phyloP scores from a whole-genome alignment of 2,329 filamentous ascomycete species.

The Sporothrix variecibatus region DNA sequence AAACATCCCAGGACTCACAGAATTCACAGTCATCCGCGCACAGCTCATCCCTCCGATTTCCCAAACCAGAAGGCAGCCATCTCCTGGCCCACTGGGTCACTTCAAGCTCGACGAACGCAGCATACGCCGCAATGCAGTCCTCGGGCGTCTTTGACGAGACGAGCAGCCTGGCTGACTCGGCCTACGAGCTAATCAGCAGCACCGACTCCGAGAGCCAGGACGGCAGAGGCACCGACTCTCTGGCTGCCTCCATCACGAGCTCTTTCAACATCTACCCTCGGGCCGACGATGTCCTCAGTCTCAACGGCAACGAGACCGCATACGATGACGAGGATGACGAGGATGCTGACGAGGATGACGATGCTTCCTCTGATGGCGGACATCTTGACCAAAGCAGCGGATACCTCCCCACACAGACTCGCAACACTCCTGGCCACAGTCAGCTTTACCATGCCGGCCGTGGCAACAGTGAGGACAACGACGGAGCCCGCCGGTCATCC shows the following conservation, averaged over 20 bases:
- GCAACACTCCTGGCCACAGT: conserved; percentile 26
- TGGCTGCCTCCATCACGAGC: conserved; percentile 42
- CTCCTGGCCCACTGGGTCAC: conserved; percentile 62
- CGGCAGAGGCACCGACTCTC: conserved; percentile 49
- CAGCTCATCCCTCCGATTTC: conserved; percentile 57
- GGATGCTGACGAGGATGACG: conserved; percentile 49
- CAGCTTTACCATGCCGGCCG: conserved; percentile 39
- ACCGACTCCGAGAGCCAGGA: conserved; percentile 58
- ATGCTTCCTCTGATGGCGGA: conserved; percentile 34
- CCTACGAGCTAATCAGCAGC: conserved; percentile 58
- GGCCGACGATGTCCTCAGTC: conserved; percentile 38
- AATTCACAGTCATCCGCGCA: conserved; percentile 36
- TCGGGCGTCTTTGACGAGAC: conserved; percentile 45
- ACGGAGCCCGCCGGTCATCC: conserved; percentile 37
- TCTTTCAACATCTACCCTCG: conserved; percentile 33
- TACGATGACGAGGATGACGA: conserved; percentile 46
- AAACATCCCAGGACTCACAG: not conserved
- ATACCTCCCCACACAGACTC: not conserved
- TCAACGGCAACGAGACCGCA: conserved; percentile 42
- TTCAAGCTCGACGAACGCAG: conserved; percentile 53
- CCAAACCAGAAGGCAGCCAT: conserved; percentile 56
- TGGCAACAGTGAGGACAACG: conserved; percentile 44
- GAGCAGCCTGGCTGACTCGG: conserved; percentile 56
- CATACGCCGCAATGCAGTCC: conserved; percentile 45
- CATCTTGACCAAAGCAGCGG: conserved; percentile 5